These are phyloP conservation scores for Daldinia grandis DNA, from an alignment of 495 filamentous ascomycete genomes.

Conservation along the genomic window DNA sequence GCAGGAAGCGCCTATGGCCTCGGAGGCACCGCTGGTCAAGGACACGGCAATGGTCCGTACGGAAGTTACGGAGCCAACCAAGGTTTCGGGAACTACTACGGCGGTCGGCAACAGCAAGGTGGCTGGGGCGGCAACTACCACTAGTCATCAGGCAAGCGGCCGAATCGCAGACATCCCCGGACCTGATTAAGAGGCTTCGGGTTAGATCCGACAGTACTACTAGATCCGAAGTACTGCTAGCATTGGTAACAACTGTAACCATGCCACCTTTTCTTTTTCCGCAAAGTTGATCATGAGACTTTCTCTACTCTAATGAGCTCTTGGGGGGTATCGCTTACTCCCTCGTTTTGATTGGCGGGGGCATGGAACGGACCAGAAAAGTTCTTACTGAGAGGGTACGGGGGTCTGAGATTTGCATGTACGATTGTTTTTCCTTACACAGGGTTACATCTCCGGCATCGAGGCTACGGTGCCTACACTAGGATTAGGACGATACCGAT, in stretches of 20 bases:
- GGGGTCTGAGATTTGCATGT: conserved; percentile 43
- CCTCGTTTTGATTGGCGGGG: conserved; percentile 41
- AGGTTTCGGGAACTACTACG: conserved; percentile 63
- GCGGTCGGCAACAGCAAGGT: conserved; percentile 57
- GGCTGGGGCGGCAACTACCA: conserved; percentile 79
- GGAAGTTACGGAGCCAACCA: conserved; percentile 65
- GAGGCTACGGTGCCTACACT: conserved; percentile 42
- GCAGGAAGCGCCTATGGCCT: conserved; percentile 76
- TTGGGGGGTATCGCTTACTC: conserved; percentile 38
- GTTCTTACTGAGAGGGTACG: conserved; percentile 38
- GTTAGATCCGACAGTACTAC: conserved; percentile 5
- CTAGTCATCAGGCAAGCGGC: conserved; percentile 44
- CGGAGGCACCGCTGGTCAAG: conserved; percentile 69
- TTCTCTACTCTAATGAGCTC: conserved; percentile 43
- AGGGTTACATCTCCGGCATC: conserved; percentile 38
- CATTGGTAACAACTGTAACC: conserved; percentile 5
- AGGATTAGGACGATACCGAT: conserved; percentile 48
- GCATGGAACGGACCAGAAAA: conserved; percentile 45
- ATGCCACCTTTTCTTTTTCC: conserved; percentile 11
- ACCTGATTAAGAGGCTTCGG: conserved; percentile 2
- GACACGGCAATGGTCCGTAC: conserved; percentile 63
- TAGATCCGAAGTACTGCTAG: background rate
- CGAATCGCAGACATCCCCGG: conserved; percentile 14
- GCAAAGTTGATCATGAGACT: conserved; percentile 15
- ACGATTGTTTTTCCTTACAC: conserved; percentile 48